Conservation (phyloP, 345 rosid genomes). For the Populus tremula region DNA sequence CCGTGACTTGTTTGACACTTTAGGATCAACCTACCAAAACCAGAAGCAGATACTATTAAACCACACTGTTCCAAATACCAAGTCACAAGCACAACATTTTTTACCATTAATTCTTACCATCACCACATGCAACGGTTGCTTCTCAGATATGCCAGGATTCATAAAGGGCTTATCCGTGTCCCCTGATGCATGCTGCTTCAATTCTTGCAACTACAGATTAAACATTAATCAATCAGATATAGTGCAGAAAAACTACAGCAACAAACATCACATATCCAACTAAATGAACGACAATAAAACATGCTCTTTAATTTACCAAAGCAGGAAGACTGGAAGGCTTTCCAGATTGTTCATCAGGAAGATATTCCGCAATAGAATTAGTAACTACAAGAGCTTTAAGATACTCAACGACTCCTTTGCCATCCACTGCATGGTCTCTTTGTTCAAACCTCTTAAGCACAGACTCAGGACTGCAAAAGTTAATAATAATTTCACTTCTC, state of each 20-base stretch:
- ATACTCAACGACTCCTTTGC: slow-evolving; percentile 87
- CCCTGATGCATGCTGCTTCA: slow-evolving; percentile 85
- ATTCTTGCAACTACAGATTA: slow-evolving; percentile 74
- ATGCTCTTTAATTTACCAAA: slow-evolving; percentile 43
- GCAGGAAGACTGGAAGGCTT: slow-evolving; percentile 83
- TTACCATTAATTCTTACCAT: slow-evolving; percentile 53
- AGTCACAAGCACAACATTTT: neutral
- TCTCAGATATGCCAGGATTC: slow-evolving; percentile 85
- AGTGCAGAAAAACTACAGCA: neutral
- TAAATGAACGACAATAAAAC: neutral
- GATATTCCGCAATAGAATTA: slow-evolving; percentile 79
- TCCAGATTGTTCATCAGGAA: slow-evolving; percentile 83
- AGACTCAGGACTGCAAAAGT: slow-evolving; percentile 65
- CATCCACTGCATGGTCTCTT: slow-evolving; percentile 74
- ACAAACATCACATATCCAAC: neutral
- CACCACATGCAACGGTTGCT: slow-evolving; percentile 90
- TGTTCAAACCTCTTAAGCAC: slow-evolving; percentile 87
- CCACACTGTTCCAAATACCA: neutral
- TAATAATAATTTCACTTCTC: neutral
- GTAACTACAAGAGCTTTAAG: slow-evolving; percentile 82
- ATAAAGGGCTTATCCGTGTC: slow-evolving; percentile 62
- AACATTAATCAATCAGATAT: neutral
- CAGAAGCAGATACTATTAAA: neutral
- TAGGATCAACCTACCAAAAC: slow-evolving; percentile 69
- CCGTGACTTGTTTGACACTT: slow-evolving; percentile 72